Percentiles rank a stretch among this genome's conserved stretches.
These are phyloP conservation scores for Eucalyptus guilfoylei DNA, from an alignment of 345 rosid species.

Conservation along the genomic window DNA sequence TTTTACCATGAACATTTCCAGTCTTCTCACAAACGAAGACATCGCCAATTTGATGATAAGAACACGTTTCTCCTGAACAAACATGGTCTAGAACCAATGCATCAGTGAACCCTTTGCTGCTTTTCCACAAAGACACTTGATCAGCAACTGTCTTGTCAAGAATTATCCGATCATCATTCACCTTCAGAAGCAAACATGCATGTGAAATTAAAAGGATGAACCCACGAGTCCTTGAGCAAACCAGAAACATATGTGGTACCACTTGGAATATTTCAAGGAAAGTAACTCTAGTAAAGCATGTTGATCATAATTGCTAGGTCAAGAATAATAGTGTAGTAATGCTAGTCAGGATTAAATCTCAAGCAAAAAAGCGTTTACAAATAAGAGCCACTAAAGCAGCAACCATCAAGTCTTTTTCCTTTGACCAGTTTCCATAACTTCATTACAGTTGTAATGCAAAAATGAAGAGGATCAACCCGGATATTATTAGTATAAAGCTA, in stretches of 20 bases:
- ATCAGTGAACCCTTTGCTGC: slow-evolving; percentile 55
- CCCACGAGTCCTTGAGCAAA: not conserved
- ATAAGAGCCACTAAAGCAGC: not conserved
- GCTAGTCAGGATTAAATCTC: not conserved
- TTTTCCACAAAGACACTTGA: slow-evolving; percentile 70
- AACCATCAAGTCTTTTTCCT: not conserved
- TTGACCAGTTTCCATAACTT: not conserved
- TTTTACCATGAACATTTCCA: slow-evolving; percentile 77
- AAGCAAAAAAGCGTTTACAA: not conserved
- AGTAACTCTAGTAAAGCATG: not conserved
- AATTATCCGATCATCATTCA: slow-evolving; percentile 64
- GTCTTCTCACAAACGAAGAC: slow-evolving; percentile 91
- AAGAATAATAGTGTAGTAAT: not conserved
- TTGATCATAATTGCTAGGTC: not conserved
- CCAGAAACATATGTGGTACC: no score
- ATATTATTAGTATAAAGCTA: not conserved
- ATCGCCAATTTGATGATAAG: slow-evolving; percentile 73
- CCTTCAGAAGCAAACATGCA: slow-evolving; percentile 13
- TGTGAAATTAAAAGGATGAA: not conserved
- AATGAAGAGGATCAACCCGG: not conserved
- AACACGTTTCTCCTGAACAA: slow-evolving; percentile 75
- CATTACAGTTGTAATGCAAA: not conserved
- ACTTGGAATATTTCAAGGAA: no score
- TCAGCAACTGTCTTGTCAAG: slow-evolving; percentile 88
- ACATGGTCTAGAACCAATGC: slow-evolving; percentile 40